A percentile compares a stretch with the other conserved stretches of the same genome.
These are phyloP conservation scores for Kurtzmaniella natalensis DNA, from an alignment of 1,139 yeast genomes.

Conservation along the genomic window DNA sequence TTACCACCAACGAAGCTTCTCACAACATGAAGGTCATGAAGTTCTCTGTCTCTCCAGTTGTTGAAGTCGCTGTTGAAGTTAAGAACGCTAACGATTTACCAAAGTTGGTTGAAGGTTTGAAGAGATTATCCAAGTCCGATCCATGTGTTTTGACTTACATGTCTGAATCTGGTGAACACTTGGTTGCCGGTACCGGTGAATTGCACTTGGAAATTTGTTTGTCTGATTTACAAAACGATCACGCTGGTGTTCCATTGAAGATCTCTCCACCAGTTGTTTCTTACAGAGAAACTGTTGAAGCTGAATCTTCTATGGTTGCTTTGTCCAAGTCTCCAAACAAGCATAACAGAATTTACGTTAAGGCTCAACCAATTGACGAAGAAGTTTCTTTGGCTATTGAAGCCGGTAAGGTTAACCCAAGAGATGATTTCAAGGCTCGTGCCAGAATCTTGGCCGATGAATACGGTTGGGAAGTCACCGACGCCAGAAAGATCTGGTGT, in stretches of 20 bases:
- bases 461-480: slow-evolving; percentile 99
- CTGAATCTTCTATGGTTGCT: slow-evolving; percentile 92
- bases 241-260: slow-evolving; percentile 99
- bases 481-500: slow-evolving; percentile 99
- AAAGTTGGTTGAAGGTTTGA: slow-evolving; percentile 99
- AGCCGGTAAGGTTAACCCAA: slow-evolving; percentile 85
- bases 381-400: slow-evolving; percentile 92
- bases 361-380: slow-evolving; percentile 95
- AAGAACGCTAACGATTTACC: slow-evolving; percentile 99
- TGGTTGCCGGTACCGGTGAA: slow-evolving; percentile 99
- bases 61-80: slow-evolving; percentile 98
- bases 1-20: slow-evolving; percentile 93
- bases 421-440: slow-evolving; percentile 98
- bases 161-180: slow-evolving; percentile 97
- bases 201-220: slow-evolving; percentile 98
- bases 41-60: slow-evolving; percentile 99
- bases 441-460: slow-evolving; percentile 99
- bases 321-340: slow-evolving; percentile 99
- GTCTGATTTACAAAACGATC: slow-evolving; percentile 94
- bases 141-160: slow-evolving; percentile 93
- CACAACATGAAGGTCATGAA: slow-evolving; percentile 99
- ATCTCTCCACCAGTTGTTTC: slow-evolving; percentile 97
- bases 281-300: slow-evolving; percentile 97
- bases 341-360: slow-evolving; percentile 99
- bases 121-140: slow-evolving; percentile 99